Evolutionary conservation across 345 rosid genomes (phyloP).

Genomic region (rapeseed (Brassica napus)): DNA sequence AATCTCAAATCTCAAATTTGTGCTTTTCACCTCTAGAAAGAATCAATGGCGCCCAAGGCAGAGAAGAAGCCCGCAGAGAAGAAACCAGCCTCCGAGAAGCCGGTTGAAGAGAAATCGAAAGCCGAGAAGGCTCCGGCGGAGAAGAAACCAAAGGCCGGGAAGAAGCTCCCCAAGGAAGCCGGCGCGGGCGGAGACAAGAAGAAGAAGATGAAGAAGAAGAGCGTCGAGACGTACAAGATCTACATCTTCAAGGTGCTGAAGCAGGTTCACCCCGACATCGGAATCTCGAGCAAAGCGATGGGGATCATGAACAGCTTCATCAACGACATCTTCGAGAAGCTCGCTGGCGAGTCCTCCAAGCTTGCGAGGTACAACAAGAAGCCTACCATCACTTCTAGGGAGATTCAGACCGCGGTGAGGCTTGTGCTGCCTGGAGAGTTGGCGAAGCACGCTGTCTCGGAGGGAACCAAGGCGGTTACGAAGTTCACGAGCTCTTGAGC

Average conservation of each 20-base stretch:
- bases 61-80: constrained; percentile 74
- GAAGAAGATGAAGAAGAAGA: constrained; percentile 73
- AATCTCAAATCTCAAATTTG: constrained; percentile 23
- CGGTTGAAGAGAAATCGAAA: constrained; percentile 64
- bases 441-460: constrained; percentile 83
- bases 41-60: constrained; percentile 44
- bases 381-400: constrained; percentile 77
- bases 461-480: constrained; percentile 80
- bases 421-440: constrained; percentile 78
- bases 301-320: constrained; percentile 83
- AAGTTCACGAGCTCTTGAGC: constrained; percentile 69
- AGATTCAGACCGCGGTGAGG: constrained; percentile 82
- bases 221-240: constrained; percentile 81
- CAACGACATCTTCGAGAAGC: constrained; percentile 77
- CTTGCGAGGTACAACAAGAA: constrained; percentile 88
- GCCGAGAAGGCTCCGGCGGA: constrained; percentile 84
- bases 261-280: constrained; percentile 66
- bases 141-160: constrained; percentile 88
- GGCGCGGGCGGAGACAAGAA: constrained; percentile 63
- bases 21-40: neutral
- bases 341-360: constrained; percentile 57
- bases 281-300: constrained; percentile 72
- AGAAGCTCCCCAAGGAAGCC: constrained; percentile 71
- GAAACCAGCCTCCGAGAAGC: constrained; percentile 47
- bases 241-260: constrained; percentile 73